A percentile compares a stretch with the other conserved stretches of the same genome.
phyloP scores from a whole-genome alignment of 2,329 filamentous ascomycete species.

The Clonostachys rosea region DNA sequence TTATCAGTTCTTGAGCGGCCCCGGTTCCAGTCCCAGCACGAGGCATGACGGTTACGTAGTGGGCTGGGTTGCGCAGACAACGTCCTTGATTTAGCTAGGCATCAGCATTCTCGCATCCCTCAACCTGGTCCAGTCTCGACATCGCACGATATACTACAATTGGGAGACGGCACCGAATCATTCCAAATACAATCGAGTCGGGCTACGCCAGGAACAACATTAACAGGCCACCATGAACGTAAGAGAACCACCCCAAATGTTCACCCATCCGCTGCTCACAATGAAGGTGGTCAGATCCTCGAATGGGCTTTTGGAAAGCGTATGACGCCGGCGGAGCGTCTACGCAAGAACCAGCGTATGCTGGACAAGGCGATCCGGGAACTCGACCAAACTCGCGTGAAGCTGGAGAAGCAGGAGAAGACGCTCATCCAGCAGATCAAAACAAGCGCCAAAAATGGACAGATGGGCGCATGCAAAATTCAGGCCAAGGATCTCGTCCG shows the following conservation, averaged over 20 bases:
- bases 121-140: background rate
- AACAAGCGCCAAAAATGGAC: constrained; percentile 95
- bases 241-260: constrained; percentile 14
- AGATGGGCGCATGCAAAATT: constrained; percentile 98
- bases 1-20: constrained; percentile 11
- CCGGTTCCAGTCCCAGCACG: background rate
- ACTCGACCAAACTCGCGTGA: constrained; percentile 88
- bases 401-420: constrained; percentile 98
- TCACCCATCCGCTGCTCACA: constrained; percentile 7
- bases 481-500: constrained; percentile 96
- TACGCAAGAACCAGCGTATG: constrained; percentile 91
- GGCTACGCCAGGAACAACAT: too few species aligned
- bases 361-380: constrained; percentile 97
- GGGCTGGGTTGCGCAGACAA: background rate
- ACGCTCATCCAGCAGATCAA: constrained; percentile 95
- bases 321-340: constrained; percentile 90
- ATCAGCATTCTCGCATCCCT: constrained; percentile 2
- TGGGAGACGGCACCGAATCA: too few species aligned
- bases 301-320: constrained; percentile 99
- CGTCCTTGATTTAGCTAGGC: constrained; percentile 5
- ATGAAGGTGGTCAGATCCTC: constrained; percentile 60
- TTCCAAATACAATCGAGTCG: too few species aligned
- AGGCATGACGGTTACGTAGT: constrained; percentile 8
- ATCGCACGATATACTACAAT: too few species aligned
- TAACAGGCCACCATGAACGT: constrained; percentile 49